Evolutionary conservation across 1,284 basidiomycete species (phyloP).

Genomic region (Apiotrichum porosum): DNA sequence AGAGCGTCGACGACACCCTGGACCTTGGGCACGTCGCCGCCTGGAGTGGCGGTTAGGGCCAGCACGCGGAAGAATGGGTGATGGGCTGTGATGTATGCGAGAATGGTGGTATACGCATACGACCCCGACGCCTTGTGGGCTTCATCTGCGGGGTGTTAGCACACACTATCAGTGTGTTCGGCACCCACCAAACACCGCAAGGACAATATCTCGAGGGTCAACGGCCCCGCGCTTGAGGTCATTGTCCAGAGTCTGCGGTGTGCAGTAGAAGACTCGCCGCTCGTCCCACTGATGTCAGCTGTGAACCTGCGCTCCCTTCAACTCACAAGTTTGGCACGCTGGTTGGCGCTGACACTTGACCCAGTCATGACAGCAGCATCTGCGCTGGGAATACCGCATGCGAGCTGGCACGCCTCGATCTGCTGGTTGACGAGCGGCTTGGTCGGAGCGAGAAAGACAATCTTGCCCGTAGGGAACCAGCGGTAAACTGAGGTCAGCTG

Average conservation of each 20-base stretch:
- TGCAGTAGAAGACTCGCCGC: constrained; percentile 95
- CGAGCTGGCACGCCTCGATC: constrained; percentile 84
- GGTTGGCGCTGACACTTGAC: constrained; percentile 47
- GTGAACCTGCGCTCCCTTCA: no score
- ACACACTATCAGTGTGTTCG: background rate
- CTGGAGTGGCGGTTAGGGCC: constrained; percentile 93
- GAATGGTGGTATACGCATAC: constrained; percentile 85
- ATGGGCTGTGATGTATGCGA: constrained; percentile 85
- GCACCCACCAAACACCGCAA: constrained; percentile 64
- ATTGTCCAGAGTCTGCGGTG: constrained; percentile 91
- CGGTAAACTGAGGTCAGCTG: constrained; percentile 61
- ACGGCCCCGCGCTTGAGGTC: constrained; percentile 71
- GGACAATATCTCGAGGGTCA: constrained; percentile 67
- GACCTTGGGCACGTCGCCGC: constrained; percentile 75
- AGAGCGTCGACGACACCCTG: constrained; percentile 88
- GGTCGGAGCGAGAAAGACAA: constrained; percentile 93
- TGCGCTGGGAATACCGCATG: constrained; percentile 85
- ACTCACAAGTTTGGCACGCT: no score
- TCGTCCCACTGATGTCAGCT: constrained; percentile 47
- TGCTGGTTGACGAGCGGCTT: constrained; percentile 95
- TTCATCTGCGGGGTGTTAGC: constrained; percentile 62
- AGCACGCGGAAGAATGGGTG: constrained; percentile 91
- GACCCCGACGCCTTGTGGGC: constrained; percentile 91
- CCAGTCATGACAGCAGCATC: constrained; percentile 88
- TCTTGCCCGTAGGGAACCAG: constrained; percentile 90